Base-by-base conservation (phyloP, 208 protist species). In the Crithidia expoeki region DNA sequence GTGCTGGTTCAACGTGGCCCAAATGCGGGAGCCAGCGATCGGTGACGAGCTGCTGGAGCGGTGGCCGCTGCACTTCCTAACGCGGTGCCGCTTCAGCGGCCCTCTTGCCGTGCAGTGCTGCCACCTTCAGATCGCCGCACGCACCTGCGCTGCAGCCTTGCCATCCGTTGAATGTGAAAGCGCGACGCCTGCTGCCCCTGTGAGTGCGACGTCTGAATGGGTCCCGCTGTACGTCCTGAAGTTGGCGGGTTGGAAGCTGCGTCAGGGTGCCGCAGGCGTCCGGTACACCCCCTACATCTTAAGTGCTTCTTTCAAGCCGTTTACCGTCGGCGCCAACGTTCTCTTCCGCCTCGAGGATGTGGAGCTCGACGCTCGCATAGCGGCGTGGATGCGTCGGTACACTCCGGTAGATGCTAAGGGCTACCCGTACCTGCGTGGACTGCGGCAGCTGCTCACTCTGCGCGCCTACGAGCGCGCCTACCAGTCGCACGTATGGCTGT, bases 1-100 rank as follows among this genome's bases (percentile, higher is more conserved):
- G 21, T 90, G 81, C 74, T 88, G 83, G 79, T 93, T 90, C 68
- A 96, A 96, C 73, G 51, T 89, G 2, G 64, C 77, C 19, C 90
- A 96, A 71, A 71, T 96, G 51, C 52, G 62, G 23, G 88, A 96
- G 68, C 76, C 86, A 2, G 30, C 56, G 1, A 46, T 89, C 11
- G 75, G 68, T 9, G 72, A 78, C 25, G 79, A 82, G 65, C 74
- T 94, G 25, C 30, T 83, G 40, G 33, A 75, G 28, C 61, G 74
- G 17, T 77, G 56, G 23, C 86, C 91, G 38, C 67, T 23, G 4
- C 62, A 85, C 51, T 82, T 88, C 46, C 46, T 92, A 0, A 86
- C 72, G 33, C 71, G 81, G 11, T 62, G 63, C 2, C 51, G 17
- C 27, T 21, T 96, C 25, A 14, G 36, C 19, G 72, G 70, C 6